Conservation (phyloP, 352 stramenopile species). For the Phytophthora lateralis region DNA sequence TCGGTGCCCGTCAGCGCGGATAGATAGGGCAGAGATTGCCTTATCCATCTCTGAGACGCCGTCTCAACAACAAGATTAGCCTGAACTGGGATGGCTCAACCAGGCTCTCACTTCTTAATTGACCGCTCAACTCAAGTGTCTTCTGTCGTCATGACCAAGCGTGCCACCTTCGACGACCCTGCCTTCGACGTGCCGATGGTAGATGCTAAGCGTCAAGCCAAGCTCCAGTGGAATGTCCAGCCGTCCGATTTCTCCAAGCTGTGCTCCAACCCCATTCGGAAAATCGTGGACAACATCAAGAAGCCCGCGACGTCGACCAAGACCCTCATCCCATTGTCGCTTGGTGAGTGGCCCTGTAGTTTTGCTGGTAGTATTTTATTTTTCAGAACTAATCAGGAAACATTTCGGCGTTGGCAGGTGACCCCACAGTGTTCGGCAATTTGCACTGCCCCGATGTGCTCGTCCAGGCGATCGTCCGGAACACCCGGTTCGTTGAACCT, state of each 20-base stretch:
- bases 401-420: slow-evolving; percentile 45
- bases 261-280: slow-evolving; percentile 92
- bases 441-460: slow-evolving; percentile 90
- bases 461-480: slow-evolving; percentile 72
- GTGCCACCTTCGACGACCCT: slow-evolving; percentile 33
- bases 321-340: slow-evolving; percentile 91
- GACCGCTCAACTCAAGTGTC: slow-evolving; percentile 6
- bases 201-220: slow-evolving; percentile 40
- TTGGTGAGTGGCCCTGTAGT: slow-evolving; percentile 47
- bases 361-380: background rate
- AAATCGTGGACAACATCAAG: slow-evolving; percentile 96
- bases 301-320: slow-evolving; percentile 88
- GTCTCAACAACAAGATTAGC: background rate
- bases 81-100: too few relatives aligned
- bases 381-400: background rate
- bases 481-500: slow-evolving; percentile 47
- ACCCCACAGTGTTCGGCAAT: slow-evolving; percentile 94
- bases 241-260: slow-evolving; percentile 73
- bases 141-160: slow-evolving; percentile 46
- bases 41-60: slow-evolving; percentile 11
- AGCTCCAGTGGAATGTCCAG: slow-evolving; percentile 67
- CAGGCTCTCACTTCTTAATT: slow-evolving; percentile 28
- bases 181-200: slow-evolving; percentile 26
- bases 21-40: slow-evolving; percentile 15
- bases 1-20: slow-evolving; percentile 7